Evolutionary conservation across 129 eudicot genomes (phyloP).

Genomic region (Lactuca sativa): DNA sequence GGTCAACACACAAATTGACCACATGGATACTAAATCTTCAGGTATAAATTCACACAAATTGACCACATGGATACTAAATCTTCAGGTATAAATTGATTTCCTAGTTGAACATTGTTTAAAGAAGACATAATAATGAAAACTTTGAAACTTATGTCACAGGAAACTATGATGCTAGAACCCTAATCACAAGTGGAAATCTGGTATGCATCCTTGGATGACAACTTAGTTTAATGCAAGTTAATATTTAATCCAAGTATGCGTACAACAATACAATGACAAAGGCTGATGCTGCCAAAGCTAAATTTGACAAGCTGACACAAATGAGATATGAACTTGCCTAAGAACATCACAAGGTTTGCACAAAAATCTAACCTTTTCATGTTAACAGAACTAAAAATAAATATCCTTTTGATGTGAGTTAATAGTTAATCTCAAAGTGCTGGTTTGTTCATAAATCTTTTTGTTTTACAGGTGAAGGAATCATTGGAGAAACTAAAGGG

Average conservation of each 20-base stretch:
- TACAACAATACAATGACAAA: slow-evolving; percentile 30
- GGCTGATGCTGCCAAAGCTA: slow-evolving; percentile 56
- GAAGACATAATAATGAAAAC: slow-evolving; percentile 8
- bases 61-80: slow-evolving; percentile 4
- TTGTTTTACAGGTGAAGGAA: slow-evolving; percentile 53
- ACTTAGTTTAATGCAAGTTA: neutral
- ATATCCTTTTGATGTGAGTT: too few relatives aligned
- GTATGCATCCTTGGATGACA: slow-evolving; percentile 30
- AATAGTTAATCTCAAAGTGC: neutral
- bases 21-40: too few relatives aligned
- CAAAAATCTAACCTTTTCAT: neutral
- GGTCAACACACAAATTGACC: slow-evolving; percentile 28
- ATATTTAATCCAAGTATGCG: neutral
- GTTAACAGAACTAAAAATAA: too few relatives aligned
- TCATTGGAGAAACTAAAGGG: slow-evolving; percentile 47
- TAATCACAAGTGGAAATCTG: slow-evolving; percentile 15
- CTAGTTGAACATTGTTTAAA: neutral
- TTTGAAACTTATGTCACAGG: slow-evolving; percentile 32
- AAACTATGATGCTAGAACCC: slow-evolving; percentile 23
- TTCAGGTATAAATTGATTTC: slow-evolving; percentile 14
- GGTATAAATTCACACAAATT: too few relatives aligned
- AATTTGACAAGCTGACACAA: slow-evolving; percentile 42
- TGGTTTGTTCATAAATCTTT: neutral
- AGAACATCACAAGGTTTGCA: slow-evolving; percentile 55
- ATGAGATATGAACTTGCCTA: slow-evolving; percentile 41